These are phyloP conservation scores for Dictyostelium intermedium DNA, from an alignment of 78 protist species.

Conservation along the genomic window DNA sequence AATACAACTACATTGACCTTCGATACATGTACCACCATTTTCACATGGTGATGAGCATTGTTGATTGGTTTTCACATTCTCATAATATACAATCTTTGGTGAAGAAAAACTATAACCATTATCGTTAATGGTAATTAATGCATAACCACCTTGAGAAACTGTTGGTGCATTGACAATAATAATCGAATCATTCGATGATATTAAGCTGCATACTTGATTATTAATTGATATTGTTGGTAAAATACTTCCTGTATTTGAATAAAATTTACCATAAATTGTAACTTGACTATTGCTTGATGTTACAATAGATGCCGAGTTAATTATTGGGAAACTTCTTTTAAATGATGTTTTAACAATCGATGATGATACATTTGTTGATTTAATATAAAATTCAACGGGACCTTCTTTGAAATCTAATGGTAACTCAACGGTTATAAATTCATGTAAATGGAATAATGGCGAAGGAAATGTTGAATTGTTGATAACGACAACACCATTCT, in stretches of 20 bases:
- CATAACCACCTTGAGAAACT: background rate
- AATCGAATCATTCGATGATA: background rate
- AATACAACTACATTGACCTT: slow-evolving; percentile 6
- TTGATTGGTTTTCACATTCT: background rate
- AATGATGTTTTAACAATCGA: background rate
- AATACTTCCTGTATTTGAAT: background rate
- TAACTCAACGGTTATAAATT: background rate
- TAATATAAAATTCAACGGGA: background rate
- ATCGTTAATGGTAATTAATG: background rate
- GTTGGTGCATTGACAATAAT: background rate
- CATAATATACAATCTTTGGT: background rate
- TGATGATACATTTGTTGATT: background rate
- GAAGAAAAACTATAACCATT: background rate
- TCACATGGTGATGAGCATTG: background rate
- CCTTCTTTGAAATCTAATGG: background rate
- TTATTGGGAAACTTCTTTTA: background rate
- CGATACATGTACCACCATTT: slow-evolving; percentile 31
- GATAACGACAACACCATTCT: background rate
- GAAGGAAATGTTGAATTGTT: background rate
- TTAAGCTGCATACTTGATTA: background rate
- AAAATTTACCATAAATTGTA: background rate
- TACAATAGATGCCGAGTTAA: background rate
- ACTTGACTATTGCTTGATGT: background rate
- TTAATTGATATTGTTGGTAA: background rate
- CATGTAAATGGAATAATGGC: background rate